Base-by-base conservation (phyloP, 805 yeast species). In the Ogataea saltuana region DNA sequence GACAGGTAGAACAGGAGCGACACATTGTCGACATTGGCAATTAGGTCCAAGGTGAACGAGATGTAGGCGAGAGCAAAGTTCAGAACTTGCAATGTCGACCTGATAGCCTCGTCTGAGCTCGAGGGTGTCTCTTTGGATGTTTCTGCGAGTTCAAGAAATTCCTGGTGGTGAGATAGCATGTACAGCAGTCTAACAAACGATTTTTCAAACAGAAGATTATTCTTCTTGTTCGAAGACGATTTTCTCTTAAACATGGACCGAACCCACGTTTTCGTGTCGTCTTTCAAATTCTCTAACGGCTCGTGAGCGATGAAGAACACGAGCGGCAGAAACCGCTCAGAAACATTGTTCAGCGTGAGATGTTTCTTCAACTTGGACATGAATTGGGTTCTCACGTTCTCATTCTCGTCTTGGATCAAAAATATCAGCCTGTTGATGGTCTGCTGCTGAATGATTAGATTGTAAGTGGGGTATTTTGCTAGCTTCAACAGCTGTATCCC, bases 221-320 rank as follows among this genome's bases (percentile, higher is more conserved):
- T 68, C 11, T 35, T 42, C 34, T 55, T 63, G 6, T 61, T 61
- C 10, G 53, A 5, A 5, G 20, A 21, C 25, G 55, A 55, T 13
- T 63, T 57, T 39, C 74, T 63, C 19, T 62, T 62, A 48, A 75
- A 73, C 12, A 82, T 71, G 1, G 91, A 82, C 34, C 73, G 71
- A 4, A 87, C 72, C 96, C 97, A 89, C 1, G 83, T 83, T 27
- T 71, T 70, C 0, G 79, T 74, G 30, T 77, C 75, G 1, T 65
- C 60, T 46, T 71, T 76, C 29, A 88, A 58, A 1, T 62, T 61
- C 3, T 53, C 54, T 21, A 76, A 74, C 0, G 95, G 91, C 56
- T 89, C 97, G 56, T 78, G 81, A 0, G 93, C 95, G 53, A 76
- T 70, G 58, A 86, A 83, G 58, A 84, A 87, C 0, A 86, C 67